These are phyloP conservation scores for Nannizziopsis arthrosporioides DNA, from an alignment of 2,329 filamentous ascomycete species.

Conservation along the genomic window DNA sequence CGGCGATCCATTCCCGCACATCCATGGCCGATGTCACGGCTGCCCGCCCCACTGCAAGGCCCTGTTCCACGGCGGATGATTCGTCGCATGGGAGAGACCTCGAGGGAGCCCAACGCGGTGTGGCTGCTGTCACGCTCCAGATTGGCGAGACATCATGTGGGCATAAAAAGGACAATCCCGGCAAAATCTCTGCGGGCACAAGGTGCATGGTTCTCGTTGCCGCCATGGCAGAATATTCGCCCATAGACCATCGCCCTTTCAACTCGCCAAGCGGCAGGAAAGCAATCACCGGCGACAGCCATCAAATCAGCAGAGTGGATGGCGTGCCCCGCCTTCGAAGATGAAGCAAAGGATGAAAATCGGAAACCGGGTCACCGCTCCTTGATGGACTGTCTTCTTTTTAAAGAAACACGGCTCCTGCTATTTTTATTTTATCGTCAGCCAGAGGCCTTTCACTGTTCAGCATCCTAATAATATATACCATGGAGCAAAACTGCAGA, in stretches of 20 bases:
- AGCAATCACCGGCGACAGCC: slow-evolving; percentile 7
- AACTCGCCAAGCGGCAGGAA: not conserved
- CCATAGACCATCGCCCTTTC: not conserved
- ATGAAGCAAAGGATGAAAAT: slow-evolving; percentile 3
- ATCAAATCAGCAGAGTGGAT: slow-evolving; percentile 6
- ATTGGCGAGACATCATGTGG: slow-evolving; percentile 9
- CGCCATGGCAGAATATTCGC: not conserved
- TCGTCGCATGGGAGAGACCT: not conserved
- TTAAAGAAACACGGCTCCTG: slow-evolving; percentile 1
- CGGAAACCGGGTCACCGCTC: slow-evolving; percentile 7
- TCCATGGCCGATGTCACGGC: not conserved
- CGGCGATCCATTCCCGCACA: slow-evolving; percentile 5
- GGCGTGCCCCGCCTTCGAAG: slow-evolving; percentile 2
- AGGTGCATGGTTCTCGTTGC: not conserved
- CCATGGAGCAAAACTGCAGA: not conserved
- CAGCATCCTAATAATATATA: slow-evolving; percentile 1
- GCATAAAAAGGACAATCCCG: not conserved
- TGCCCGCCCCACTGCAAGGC: not conserved
- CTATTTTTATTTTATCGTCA: too few relatives aligned
- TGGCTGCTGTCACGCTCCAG: slow-evolving; percentile 7
- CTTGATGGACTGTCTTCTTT: not conserved
- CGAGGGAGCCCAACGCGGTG: not conserved
- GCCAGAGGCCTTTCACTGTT: too few relatives aligned
- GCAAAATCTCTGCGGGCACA: not conserved
- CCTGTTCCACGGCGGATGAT: not conserved